Evolutionary conservation across 1,284 basidiomycete species (phyloP).

Genomic region (Schizophyllum amplum): DNA sequence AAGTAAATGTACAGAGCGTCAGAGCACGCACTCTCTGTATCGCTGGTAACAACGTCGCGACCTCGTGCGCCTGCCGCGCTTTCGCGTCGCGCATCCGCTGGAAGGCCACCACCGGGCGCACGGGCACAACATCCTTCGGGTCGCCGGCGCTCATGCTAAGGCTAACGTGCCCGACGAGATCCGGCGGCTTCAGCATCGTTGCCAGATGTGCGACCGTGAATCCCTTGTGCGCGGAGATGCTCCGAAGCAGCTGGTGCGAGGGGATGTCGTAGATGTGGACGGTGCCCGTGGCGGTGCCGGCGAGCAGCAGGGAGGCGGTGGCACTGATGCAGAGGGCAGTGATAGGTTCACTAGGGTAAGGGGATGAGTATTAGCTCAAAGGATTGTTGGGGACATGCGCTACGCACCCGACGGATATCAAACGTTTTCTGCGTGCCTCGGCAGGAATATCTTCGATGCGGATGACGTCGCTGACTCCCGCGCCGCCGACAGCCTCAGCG

Average conservation of each 20-base stretch:
- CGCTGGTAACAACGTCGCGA: conserved; percentile 49
- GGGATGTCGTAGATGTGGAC: conserved; percentile 82
- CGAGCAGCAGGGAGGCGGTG: conserved; percentile 64
- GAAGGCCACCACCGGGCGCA: conserved; percentile 60
- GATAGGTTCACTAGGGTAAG: conserved; percentile 46
- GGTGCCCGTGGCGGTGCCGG: conserved; percentile 67
- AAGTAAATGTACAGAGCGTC: conserved; percentile 2
- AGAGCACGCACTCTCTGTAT: conserved; percentile 4
- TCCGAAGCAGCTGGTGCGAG: conserved; percentile 84
- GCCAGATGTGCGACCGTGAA: conserved; percentile 65
- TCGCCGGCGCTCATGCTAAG: conserved; percentile 40
- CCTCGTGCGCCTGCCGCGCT: conserved; percentile 58
- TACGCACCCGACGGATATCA: conserved; percentile 56
- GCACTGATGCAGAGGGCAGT: conserved; percentile 70
- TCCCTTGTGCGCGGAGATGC: conserved; percentile 67
- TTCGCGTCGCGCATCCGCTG: conserved; percentile 64
- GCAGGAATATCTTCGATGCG: conserved; percentile 43
- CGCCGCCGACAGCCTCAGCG: conserved; percentile 71
- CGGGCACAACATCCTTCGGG: conserved; percentile 49
- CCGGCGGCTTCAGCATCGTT: conserved; percentile 76
- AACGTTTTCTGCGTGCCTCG: conserved; percentile 39
- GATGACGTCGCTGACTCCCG: conserved; percentile 60
- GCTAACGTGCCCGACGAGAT: conserved; percentile 72
- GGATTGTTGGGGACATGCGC: conserved; percentile 6
- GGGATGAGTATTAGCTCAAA: conserved; percentile 6